Evolutionary conservation across 805 yeast species (phyloP).

Genomic region (Spathaspora sp.): DNA sequence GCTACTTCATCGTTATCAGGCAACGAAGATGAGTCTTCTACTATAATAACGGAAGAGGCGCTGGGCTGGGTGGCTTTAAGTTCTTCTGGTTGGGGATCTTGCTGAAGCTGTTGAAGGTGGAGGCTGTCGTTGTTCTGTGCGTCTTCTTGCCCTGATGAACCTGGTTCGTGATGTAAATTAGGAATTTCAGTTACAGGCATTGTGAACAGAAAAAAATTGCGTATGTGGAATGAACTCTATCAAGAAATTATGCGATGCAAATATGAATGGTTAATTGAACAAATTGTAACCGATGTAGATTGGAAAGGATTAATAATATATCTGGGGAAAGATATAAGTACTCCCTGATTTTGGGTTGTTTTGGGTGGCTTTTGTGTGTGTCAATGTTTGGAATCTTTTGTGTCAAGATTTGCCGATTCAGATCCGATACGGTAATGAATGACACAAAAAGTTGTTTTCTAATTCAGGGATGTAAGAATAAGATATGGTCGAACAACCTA

Average conservation of each 20-base stretch:
- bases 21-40: background rate
- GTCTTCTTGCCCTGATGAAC: background rate
- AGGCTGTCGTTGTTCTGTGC: background rate
- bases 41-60: background rate
- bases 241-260: background rate
- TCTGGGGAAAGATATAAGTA: background rate
- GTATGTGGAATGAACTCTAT: background rate
- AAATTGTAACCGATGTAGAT: background rate
- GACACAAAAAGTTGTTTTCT: background rate
- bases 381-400: background rate
- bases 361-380: background rate
- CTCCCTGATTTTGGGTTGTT: background rate
- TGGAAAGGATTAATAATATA: background rate
- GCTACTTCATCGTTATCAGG: background rate
- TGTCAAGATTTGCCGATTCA: background rate
- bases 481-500: background rate
- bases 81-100: background rate
- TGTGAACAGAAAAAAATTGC: background rate
- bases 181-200: constrained; percentile 1
- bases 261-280: background rate
- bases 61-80: background rate
- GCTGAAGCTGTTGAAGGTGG: background rate
- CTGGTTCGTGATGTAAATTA: background rate
- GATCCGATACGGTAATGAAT: background rate
- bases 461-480: background rate